These are phyloP conservation scores for Withania somnifera DNA, from an alignment of 305 asterid genomes.

Conservation along the genomic window DNA sequence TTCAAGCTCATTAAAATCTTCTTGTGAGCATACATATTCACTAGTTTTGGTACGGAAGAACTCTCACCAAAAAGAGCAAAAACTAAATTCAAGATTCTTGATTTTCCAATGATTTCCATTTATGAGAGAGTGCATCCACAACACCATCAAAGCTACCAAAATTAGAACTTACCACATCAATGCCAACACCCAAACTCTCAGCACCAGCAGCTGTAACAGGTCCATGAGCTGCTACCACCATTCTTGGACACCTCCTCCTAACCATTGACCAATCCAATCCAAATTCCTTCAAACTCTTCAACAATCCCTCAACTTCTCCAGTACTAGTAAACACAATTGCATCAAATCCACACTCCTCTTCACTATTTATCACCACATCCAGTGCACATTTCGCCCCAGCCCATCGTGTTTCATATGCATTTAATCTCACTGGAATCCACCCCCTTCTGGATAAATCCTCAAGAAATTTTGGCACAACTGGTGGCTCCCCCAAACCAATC, in stretches of 20 bases:
- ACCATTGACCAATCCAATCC: constrained; percentile 63
- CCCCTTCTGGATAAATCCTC: constrained; percentile 38
- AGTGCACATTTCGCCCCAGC: constrained; percentile 26
- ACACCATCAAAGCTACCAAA: constrained; percentile 66
- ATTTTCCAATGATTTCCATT: constrained; percentile 22
- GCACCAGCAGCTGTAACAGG: constrained; percentile 84
- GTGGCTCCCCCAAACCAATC: constrained; percentile 58
- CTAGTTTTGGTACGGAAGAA: not conserved
- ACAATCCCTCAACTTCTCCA: constrained; percentile 74
- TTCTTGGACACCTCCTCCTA: constrained; percentile 54
- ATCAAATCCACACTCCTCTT: constrained; percentile 48
- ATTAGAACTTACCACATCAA: constrained; percentile 61
- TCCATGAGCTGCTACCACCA: constrained; percentile 77
- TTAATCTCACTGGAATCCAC: constrained; percentile 43
- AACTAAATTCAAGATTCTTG: not conserved
- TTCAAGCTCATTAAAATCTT: not conserved
- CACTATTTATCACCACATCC: constrained; percentile 38
- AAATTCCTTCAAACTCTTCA: constrained; percentile 56
- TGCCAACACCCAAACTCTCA: constrained; percentile 62
- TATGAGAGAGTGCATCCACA: constrained; percentile 44
- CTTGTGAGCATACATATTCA: not conserved
- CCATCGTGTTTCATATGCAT: constrained; percentile 70
- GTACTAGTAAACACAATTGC: constrained; percentile 74
- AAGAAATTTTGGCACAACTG: constrained; percentile 57
- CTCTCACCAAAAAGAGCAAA: not conserved